Evolutionary conservation across 352 stramenopile genomes (phyloP).

Genomic region (Phytophthora hibernalis): DNA sequence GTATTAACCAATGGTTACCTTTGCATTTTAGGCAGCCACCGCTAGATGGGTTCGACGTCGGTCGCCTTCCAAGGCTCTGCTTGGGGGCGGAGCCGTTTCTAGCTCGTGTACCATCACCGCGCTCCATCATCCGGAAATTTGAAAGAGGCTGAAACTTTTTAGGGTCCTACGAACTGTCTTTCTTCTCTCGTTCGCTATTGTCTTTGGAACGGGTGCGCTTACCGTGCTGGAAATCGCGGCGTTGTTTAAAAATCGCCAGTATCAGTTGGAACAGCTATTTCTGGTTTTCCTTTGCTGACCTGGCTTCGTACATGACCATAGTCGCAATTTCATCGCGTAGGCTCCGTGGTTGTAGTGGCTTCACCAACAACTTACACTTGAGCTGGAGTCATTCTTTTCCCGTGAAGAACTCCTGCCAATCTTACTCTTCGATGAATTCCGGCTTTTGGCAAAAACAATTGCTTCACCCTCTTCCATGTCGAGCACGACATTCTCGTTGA

Average conservation of each 20-base stretch:
- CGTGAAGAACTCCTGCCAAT: no score
- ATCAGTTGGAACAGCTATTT: conserved; percentile 25
- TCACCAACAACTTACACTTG: no score
- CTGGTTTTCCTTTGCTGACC: conserved; percentile 11
- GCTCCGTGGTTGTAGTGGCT: no score
- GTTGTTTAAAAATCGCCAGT: conserved; percentile 15
- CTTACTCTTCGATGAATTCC: no score
- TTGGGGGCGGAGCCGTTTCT: background rate
- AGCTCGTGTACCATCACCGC: background rate
- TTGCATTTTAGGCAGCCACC: no score
- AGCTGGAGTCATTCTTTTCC: no score
- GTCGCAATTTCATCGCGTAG: no score
- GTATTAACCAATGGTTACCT: no score
- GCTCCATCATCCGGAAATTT: conserved; percentile 5
- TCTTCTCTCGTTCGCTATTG: background rate
- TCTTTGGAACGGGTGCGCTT: conserved; percentile 18
- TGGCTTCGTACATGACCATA: conserved; percentile 18
- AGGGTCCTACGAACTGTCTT: background rate
- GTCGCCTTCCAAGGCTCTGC: background rate
- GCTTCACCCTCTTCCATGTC: no score
- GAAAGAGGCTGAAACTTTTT: background rate
- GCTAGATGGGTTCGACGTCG: background rate
- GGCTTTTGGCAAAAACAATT: no score
- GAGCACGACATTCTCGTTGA: no score
- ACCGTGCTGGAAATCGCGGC: conserved; percentile 16